Base-by-base conservation (phyloP, 2,329 filamentous ascomycete genomes). In the Fusarium chlamydosporum region DNA sequence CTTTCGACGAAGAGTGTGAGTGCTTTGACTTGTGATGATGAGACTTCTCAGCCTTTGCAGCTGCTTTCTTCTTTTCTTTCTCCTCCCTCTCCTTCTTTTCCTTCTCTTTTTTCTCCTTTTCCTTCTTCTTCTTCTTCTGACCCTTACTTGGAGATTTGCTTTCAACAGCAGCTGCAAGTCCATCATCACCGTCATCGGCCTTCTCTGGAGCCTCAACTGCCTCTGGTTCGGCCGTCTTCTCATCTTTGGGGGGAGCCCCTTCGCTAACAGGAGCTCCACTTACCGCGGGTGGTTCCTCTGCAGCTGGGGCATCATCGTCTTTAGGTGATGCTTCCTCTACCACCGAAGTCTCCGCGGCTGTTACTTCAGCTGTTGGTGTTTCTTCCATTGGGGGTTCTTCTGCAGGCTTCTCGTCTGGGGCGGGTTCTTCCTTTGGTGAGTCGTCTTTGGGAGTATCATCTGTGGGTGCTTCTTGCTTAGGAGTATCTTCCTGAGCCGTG, bases 71-170 rank as follows among this genome's bases (percentile, higher is more conserved):
- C 51, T 56, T 66, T 45, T 71, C 60, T 31, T 65, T 56, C 11
- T 51, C 52, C 27, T 61, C 47, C 20, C 53, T 59, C 15, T 72
- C 62, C 9, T 69, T 63, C 62, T 72, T 58, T 11, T 63, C 29
- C 41, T 68, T 67, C n/a, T 59, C 40, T 31, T 70, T 67, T 16
- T 94, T 93, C 77, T 89, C 90, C 46, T 86, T 86, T 84, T 69
- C 53, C 42, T 74, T 70, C n/a, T 71, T 61, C 54, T 71, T 72
- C 48, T 65, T 66, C 42, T 70, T 72, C n/a, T 56, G 41, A 13
- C 51, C 72, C 55, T 73, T 75, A n/a, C n/a, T 56, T 42, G 62
- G 67, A 40, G 47, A 6, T 48, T 72, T 75, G 16, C 45, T 55
- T 33, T 57, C 55, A 37, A 43, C 15, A 9, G 53, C 16, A 46